A percentile compares a stretch with the other conserved stretches of the same genome.
Evolutionary conservation across 2,329 filamentous ascomycete species (phyloP).

Genomic region (Calycina marina): DNA sequence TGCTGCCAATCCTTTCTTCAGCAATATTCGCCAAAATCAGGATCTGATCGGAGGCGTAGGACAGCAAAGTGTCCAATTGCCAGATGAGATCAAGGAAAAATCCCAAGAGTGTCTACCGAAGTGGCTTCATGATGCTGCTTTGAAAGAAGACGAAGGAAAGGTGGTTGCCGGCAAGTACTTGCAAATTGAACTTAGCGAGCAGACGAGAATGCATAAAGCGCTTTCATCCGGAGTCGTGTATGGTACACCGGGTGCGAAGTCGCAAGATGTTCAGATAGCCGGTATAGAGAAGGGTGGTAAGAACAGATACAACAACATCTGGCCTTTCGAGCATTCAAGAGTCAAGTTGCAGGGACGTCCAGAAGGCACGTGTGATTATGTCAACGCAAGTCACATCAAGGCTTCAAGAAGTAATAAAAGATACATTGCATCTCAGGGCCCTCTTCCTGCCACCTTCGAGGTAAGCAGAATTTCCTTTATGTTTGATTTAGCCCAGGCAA

Average conservation of each 20-base stretch:
- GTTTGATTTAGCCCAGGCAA: constrained; percentile 3
- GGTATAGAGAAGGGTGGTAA: constrained; percentile 91
- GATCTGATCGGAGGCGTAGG: constrained; percentile 88
- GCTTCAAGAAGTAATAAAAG: constrained; percentile 71
- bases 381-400: constrained; percentile 84
- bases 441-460: constrained; percentile 80
- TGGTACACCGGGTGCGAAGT: constrained; percentile 26
- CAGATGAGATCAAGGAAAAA: constrained; percentile 32
- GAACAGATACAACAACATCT: constrained; percentile 95
- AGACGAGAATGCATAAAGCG: constrained; percentile 83
- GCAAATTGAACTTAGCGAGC: constrained; percentile 68
- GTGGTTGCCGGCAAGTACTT: constrained; percentile 72
- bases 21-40: constrained; percentile 93
- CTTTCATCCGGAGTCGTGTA: constrained; percentile 46
- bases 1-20: constrained; percentile 77
- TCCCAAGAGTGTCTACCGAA: constrained; percentile 40
- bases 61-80: constrained; percentile 52
- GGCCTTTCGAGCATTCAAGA: constrained; percentile 86
- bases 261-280: constrained; percentile 54
- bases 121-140: constrained; percentile 63
- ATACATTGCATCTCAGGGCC: constrained; percentile 93
- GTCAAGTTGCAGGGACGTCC: constrained; percentile 61
- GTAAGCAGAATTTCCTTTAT: too few relatives aligned
- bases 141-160: constrained; percentile 59
- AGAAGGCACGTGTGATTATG: constrained; percentile 69